A percentile compares a stretch with the other conserved stretches of the same genome.
These are phyloP conservation scores for Globisporangium splendens DNA, from an alignment of 352 stramenopile genomes.

Conservation along the genomic window DNA sequence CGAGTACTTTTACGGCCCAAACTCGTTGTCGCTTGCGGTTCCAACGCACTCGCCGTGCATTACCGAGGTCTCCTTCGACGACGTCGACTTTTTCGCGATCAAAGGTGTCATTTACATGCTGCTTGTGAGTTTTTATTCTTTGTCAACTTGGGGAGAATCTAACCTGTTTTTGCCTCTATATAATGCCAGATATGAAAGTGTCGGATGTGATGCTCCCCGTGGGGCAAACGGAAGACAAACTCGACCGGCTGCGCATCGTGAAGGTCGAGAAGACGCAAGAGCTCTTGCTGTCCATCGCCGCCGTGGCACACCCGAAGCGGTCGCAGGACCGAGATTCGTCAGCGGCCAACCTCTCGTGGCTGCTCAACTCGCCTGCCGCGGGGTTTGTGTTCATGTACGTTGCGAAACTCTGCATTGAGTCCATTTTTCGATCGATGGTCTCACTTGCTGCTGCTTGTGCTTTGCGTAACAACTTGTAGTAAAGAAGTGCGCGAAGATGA, in stretches of 20 bases:
- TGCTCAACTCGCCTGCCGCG: slow-evolving; percentile 55
- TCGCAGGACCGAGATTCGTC: slow-evolving; percentile 30
- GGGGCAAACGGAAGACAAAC: slow-evolving; percentile 66
- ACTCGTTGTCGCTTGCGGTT: slow-evolving; percentile 61
- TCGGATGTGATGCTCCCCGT: slow-evolving; percentile 85
- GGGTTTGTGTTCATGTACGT: slow-evolving; percentile 86
- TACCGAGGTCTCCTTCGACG: slow-evolving; percentile 77
- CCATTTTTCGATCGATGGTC: neutral
- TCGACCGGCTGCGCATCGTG: slow-evolving; percentile 64
- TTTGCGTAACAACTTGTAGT: slow-evolving; percentile 17
- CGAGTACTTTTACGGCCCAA: slow-evolving; percentile 84
- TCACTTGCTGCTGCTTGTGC: neutral
- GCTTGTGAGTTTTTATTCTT: neutral
- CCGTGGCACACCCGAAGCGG: slow-evolving; percentile 50
- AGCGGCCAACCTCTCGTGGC: slow-evolving; percentile 55
- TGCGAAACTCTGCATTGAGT: neutral
- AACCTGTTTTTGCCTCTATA: neutral
- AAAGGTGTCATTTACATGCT: too few species aligned
- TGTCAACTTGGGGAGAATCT: neutral
- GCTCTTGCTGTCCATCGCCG: slow-evolving; percentile 67
- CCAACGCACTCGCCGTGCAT: slow-evolving; percentile 75
- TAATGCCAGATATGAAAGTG: slow-evolving; percentile 67
- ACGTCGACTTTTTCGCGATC: slow-evolving; percentile 74
- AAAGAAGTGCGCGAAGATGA: slow-evolving; percentile 76
- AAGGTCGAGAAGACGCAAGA: slow-evolving; percentile 72